Conservation (phyloP, 371 early-diverging fungal species). For the Zopfochytrium polystomum region DNA sequence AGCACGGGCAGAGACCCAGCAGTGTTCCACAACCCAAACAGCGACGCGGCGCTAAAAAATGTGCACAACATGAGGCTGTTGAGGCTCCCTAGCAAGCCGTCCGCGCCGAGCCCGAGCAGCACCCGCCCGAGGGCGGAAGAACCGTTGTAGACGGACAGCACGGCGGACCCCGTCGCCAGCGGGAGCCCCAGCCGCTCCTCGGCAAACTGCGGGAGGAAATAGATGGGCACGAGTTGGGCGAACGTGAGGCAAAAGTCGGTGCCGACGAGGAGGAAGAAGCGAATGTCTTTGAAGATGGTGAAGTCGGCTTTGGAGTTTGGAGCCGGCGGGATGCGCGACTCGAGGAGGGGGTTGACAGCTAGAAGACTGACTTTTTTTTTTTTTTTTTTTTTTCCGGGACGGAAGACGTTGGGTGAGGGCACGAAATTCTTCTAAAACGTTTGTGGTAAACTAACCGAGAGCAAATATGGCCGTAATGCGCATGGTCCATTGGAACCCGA, state of each 20-base stretch:
- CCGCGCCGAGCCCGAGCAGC: constrained; percentile 18
- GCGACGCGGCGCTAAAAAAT: constrained; percentile 13
- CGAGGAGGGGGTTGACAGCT: constrained; percentile 7
- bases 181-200: not conserved
- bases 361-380: too few species aligned
- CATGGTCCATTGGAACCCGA: constrained; percentile 68
- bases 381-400: too few species aligned
- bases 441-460: not conserved
- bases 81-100: constrained; percentile 18
- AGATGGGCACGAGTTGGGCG: constrained; percentile 14
- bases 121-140: constrained; percentile 22
- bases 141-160: constrained; percentile 21
- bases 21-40: constrained; percentile 2
- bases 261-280: constrained; percentile 15
- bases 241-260: constrained; percentile 22
- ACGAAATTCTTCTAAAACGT: too few species aligned
- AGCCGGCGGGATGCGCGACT: constrained; percentile 11
- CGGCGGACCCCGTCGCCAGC: constrained; percentile 5
- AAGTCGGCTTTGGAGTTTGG: constrained; percentile 11
- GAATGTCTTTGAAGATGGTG: constrained; percentile 13
- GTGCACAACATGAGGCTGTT: constrained; percentile 16
- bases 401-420: too few species aligned
- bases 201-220: constrained; percentile 14
- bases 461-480: constrained; percentile 49
- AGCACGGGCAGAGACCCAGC: not conserved